phyloP scores from a whole-genome alignment of 2,329 filamentous ascomycete species.

The Diaporthe nobilis region DNA sequence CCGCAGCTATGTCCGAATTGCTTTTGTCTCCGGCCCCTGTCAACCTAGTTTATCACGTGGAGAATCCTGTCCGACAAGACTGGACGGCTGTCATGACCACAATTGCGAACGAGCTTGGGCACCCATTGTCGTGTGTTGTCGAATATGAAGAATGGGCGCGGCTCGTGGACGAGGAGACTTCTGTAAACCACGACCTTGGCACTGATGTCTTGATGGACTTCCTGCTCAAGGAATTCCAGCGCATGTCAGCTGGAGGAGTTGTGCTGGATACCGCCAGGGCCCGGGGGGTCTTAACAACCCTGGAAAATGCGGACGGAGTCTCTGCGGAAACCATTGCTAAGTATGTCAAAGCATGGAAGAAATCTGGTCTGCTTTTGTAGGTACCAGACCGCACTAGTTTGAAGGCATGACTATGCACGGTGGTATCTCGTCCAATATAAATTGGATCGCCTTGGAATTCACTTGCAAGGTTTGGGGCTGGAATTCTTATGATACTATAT shows the following conservation, averaged over 20 bases:
- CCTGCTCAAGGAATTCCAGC: neutral
- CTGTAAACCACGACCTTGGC: neutral
- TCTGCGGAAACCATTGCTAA: neutral
- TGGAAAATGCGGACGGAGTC: neutral
- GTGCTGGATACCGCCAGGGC: neutral
- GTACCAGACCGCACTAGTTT: no score
- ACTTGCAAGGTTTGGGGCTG: neutral
- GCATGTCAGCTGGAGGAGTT: neutral
- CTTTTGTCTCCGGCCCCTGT: neutral
- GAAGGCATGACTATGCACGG: neutral
- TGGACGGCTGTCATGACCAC: neutral
- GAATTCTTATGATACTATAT: neutral
- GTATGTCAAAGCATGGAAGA: neutral
- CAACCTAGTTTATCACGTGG: neutral
- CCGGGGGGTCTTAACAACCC: neutral
- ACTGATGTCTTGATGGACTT: neutral
- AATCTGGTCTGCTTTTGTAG: neutral
- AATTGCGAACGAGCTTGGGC: neutral
- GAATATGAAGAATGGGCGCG: neutral
- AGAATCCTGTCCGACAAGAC: conserved; percentile 15
- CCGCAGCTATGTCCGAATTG: neutral
- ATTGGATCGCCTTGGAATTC: neutral
- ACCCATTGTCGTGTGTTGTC: neutral
- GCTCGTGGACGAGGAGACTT: neutral
- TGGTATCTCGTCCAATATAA: neutral